Conservation (phyloP, 2,329 filamentous ascomycete species). For the Ophiognomonia clavigignenti-juglandacearum region DNA sequence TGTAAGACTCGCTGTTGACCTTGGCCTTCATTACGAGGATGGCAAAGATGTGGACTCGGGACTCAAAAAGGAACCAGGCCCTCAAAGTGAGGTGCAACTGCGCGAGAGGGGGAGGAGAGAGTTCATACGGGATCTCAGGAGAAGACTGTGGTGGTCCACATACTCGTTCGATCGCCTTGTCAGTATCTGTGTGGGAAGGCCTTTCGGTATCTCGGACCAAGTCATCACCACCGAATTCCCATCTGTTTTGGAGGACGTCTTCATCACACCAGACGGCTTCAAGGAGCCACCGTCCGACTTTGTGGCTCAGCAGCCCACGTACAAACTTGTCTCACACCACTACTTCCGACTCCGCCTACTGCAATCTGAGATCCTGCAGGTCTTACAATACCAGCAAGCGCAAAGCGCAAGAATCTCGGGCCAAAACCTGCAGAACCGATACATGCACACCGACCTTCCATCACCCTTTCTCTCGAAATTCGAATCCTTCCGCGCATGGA, state of each 20-base stretch:
- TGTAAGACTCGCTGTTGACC: constrained; percentile 81
- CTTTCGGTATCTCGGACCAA: constrained; percentile 93
- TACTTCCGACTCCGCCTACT: constrained; percentile 85
- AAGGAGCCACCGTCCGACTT: constrained; percentile 51
- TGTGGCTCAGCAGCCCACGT: constrained; percentile 63
- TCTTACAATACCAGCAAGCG: constrained; percentile 87
- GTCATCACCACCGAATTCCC: constrained; percentile 95
- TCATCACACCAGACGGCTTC: constrained; percentile 78
- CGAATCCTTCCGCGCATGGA: constrained; percentile 82
- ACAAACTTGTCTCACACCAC: constrained; percentile 87
- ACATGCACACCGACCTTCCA: constrained; percentile 72
- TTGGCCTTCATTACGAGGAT: constrained; percentile 91
- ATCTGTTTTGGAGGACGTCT: constrained; percentile 79
- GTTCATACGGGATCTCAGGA: constrained; percentile 79
- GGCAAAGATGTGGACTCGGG: constrained; percentile 60
- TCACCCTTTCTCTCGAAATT: constrained; percentile 84
- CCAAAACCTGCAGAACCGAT: constrained; percentile 61
- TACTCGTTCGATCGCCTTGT: constrained; percentile 95
- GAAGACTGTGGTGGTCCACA: constrained; percentile 93
- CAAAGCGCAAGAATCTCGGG: constrained; percentile 66
- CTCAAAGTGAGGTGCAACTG: constrained; percentile 30
- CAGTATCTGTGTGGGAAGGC: constrained; percentile 86
- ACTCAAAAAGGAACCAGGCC: constrained; percentile 43
- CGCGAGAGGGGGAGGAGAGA: constrained; percentile 63
- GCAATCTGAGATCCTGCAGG: constrained; percentile 92